These are phyloP conservation scores for Polytolypa hystricis DNA, from an alignment of 2,329 filamentous ascomycete genomes.

Conservation along the genomic window DNA sequence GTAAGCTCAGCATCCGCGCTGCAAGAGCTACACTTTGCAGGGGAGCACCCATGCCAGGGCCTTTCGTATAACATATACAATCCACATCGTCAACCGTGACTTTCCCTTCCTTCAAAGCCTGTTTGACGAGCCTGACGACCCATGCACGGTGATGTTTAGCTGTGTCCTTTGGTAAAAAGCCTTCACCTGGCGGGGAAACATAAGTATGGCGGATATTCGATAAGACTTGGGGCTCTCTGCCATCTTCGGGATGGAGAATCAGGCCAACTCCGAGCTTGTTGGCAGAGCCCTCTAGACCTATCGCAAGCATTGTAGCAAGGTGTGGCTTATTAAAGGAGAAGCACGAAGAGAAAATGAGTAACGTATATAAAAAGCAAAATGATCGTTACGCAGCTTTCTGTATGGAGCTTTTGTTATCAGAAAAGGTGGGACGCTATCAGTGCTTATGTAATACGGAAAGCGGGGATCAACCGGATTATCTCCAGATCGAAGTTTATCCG, in stretches of 20 bases:
- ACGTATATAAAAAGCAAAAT: not conserved
- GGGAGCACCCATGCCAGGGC: slow-evolving; percentile 93
- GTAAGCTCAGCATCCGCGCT: slow-evolving; percentile 65
- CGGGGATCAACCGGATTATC: not conserved
- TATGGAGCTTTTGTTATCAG: too few species aligned
- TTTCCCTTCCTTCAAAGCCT: slow-evolving; percentile 61
- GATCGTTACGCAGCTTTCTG: too few species aligned
- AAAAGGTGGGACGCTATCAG: too few species aligned
- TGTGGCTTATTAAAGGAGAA: not conserved
- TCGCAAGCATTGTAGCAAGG: slow-evolving; percentile 45
- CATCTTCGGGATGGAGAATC: slow-evolving; percentile 58
- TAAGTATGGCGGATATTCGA: slow-evolving; percentile 94
- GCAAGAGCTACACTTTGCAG: slow-evolving; percentile 77
- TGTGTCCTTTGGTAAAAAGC: slow-evolving; percentile 94
- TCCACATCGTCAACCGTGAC: slow-evolving; percentile 57
- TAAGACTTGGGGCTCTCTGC: slow-evolving; percentile 56
- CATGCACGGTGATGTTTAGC: slow-evolving; percentile 80
- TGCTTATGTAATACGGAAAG: not conserved
- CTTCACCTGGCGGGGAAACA: slow-evolving; percentile 78
- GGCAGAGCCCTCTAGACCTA: slow-evolving; percentile 82
- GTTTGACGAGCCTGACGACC: slow-evolving; percentile 71
- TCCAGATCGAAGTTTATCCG: slow-evolving; percentile 19
- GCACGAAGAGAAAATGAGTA: not conserved
- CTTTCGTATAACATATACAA: slow-evolving; percentile 91
- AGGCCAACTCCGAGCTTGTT: slow-evolving; percentile 96